Conservation (phyloP, 352 stramenopile species). For the Pythium myriotylum region DNA sequence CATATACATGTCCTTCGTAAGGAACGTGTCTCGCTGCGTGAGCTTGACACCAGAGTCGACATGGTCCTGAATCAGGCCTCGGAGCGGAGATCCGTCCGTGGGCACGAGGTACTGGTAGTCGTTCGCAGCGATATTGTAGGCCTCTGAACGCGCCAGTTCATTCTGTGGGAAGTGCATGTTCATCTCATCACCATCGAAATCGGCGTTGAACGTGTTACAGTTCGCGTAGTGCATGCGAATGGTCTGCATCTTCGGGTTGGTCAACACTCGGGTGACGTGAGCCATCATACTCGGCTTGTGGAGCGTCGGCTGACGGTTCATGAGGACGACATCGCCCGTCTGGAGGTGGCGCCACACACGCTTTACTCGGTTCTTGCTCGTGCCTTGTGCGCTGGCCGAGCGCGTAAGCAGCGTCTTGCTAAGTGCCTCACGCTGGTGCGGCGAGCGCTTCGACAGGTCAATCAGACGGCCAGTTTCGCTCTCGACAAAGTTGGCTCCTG, state of each 20-base stretch:
- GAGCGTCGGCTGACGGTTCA: conserved; percentile 99
- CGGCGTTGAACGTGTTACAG: conserved; percentile 99
- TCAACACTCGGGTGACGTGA: conserved; percentile 97
- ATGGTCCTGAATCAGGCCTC: conserved; percentile 99
- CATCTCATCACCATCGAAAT: conserved; percentile 99
- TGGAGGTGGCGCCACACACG: conserved; percentile 97
- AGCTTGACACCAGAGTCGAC: conserved; percentile 99
- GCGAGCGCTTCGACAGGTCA: conserved; percentile 94
- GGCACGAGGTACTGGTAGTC: conserved; percentile 98
- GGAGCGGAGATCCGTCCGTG: conserved; percentile 97
- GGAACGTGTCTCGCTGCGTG: conserved; percentile 97
- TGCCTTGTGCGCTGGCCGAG: conserved; percentile 75
- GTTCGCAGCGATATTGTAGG: conserved; percentile 97
- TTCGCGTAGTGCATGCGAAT: conserved; percentile 99
- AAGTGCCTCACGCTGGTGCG: conserved; percentile 94
- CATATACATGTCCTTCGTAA: conserved; percentile 98
- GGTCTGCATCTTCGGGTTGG: conserved; percentile 97
- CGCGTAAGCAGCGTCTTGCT: conserved; percentile 95
- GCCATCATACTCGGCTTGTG: conserved; percentile 99
- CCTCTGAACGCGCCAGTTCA: conserved; percentile 96
- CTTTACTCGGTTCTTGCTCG: conserved; percentile 90
- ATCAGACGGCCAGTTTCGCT: conserved; percentile 93
- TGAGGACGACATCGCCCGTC: conserved; percentile 98
- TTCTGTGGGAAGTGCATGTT: conserved; percentile 99
- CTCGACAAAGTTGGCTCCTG: conserved; percentile 98